These are phyloP conservation scores for Spencermartinsiella europaea DNA, from an alignment of 805 yeast species.

Conservation along the genomic window DNA sequence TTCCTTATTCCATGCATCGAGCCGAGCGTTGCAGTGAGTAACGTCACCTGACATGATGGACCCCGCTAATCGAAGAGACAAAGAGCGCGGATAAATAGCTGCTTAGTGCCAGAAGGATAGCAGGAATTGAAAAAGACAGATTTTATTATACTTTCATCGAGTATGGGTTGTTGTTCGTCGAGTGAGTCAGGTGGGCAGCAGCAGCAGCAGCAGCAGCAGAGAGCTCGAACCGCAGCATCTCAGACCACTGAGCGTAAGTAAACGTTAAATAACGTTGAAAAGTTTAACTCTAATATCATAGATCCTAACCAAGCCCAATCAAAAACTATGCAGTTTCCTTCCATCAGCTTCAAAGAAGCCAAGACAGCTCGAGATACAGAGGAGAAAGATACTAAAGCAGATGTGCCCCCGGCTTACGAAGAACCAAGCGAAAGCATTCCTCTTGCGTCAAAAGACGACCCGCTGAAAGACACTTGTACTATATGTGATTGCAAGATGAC, in stretches of 20 bases:
- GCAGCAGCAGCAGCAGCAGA: conserved; percentile 1
- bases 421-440: background rate
- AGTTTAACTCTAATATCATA: no score
- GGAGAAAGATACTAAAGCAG: background rate
- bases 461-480: conserved; percentile 1
- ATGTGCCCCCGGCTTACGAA: background rate
- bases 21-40: no score
- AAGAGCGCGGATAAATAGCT: no score
- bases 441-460: background rate
- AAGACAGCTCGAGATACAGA: background rate
- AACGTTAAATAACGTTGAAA: background rate
- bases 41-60: no score
- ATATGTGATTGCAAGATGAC: conserved; percentile 72
- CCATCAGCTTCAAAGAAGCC: conserved; percentile 5
- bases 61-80: no score
- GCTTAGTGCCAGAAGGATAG: no score
- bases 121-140: no score
- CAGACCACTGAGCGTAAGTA: background rate
- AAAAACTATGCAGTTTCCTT: background rate
- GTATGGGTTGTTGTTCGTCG: conserved; percentile 17
- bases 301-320: no score
- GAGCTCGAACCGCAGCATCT: background rate
- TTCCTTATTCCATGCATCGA: no score
- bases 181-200: background rate
- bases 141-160: background rate